A percentile compares a stretch with the other conserved stretches of the same genome.
These are phyloP conservation scores for Coniochaeta ligniaria DNA, from an alignment of 2,329 filamentous ascomycete genomes.

Conservation along the genomic window DNA sequence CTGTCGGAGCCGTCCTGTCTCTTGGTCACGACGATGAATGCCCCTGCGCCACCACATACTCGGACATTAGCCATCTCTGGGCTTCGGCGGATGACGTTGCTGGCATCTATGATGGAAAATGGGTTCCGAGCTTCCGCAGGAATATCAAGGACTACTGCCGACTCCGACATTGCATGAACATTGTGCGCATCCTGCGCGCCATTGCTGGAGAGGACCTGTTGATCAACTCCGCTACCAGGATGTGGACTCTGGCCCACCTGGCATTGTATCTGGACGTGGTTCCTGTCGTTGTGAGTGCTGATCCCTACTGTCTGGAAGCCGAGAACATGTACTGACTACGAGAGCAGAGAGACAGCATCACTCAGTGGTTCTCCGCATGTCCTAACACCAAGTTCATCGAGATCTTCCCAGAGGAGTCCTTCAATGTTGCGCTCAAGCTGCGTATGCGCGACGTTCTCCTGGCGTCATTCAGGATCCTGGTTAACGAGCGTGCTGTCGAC, in stretches of 20 bases:
- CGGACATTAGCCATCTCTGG: constrained; percentile 11
- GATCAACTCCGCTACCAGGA: constrained; percentile 57
- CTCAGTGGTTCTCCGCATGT: constrained; percentile 50
- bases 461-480: constrained; percentile 50
- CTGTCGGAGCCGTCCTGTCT: constrained; percentile 30
- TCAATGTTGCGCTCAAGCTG: constrained; percentile 47
- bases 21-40: constrained; percentile 38
- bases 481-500: constrained; percentile 53
- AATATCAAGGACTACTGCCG: constrained; percentile 53
- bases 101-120: constrained; percentile 4
- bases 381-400: constrained; percentile 55
- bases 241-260: constrained; percentile 60
- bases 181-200: constrained; percentile 54
- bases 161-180: constrained; percentile 53
- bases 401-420: constrained; percentile 52
- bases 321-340: constrained; percentile 10
- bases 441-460: constrained; percentile 34
- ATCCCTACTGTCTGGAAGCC: not conserved
- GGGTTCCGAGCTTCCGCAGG: constrained; percentile 21
- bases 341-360: constrained; percentile 33
- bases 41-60: constrained; percentile 15
- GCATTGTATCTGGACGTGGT: constrained; percentile 51
- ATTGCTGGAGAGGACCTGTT: constrained; percentile 44
- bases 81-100: constrained; percentile 6
- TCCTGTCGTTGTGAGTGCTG: constrained; percentile 29